Evolutionary conservation across 352 stramenopile genomes (phyloP).

Genomic region (Ochromonadaceae sp.): DNA sequence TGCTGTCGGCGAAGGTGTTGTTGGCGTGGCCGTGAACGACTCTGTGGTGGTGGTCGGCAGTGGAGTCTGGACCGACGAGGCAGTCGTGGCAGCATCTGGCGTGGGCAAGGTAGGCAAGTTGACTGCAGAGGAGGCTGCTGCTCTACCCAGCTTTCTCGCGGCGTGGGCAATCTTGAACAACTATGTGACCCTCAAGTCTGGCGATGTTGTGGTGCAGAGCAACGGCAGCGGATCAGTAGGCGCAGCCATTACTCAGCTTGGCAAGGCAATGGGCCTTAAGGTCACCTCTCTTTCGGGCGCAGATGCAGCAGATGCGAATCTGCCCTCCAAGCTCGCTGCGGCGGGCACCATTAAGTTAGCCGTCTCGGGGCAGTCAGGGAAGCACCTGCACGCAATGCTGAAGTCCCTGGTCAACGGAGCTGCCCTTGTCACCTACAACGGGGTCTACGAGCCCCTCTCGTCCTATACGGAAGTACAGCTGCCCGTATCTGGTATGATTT

Average conservation of each 20-base stretch:
- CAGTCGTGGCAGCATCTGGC: background rate
- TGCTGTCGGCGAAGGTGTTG: no score
- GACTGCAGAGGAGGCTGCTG: slow-evolving; percentile 1
- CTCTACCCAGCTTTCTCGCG: background rate
- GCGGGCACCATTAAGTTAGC: background rate
- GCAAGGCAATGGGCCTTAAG: background rate
- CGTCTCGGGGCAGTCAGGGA: background rate
- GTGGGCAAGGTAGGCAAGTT: background rate
- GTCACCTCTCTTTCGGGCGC: background rate
- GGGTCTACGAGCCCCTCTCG: background rate
- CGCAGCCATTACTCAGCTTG: background rate
- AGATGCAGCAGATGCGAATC: background rate
- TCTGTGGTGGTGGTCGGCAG: background rate
- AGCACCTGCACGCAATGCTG: background rate
- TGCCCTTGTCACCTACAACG: background rate
- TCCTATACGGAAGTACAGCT: background rate
- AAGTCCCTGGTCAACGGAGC: background rate
- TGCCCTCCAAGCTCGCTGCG: background rate
- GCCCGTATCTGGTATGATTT: background rate
- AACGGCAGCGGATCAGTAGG: background rate
- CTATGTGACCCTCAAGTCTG: background rate
- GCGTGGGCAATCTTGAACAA: background rate
- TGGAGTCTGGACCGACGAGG: background rate
- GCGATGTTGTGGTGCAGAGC: background rate
- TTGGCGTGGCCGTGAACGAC: no score